Percentiles rank a stretch among this genome's conserved stretches.
Conservation (phyloP, 169 alveolate genomes). For the Neospora caninum region DNA sequence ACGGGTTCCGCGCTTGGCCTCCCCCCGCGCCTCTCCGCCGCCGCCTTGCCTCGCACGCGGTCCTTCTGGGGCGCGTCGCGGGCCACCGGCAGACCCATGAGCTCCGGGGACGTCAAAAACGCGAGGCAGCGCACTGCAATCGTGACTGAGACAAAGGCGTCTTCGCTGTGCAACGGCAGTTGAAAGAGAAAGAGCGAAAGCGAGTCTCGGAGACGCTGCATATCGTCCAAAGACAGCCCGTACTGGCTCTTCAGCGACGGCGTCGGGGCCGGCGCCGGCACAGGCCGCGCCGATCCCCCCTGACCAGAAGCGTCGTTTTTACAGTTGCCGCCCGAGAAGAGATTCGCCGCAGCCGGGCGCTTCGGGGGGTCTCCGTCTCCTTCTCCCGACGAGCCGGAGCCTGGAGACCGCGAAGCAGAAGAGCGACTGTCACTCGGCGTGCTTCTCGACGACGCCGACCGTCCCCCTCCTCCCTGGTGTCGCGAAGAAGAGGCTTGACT, state of each 20-base stretch:
- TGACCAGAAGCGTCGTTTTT: neutral
- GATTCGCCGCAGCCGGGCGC: neutral
- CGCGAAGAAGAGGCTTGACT: neutral
- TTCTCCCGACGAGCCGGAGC: neutral
- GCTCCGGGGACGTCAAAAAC: neutral
- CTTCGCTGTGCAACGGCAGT: neutral
- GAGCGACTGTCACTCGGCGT: neutral
- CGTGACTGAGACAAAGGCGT: neutral
- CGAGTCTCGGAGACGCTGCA: constrained; percentile 24
- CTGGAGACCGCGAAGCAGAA: neutral
- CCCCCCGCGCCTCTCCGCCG: neutral
- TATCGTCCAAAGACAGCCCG: neutral
- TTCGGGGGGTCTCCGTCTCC: neutral
- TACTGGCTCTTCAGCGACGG: neutral
- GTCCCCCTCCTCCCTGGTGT: neutral
- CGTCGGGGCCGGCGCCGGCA: neutral
- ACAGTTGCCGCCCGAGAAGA: neutral
- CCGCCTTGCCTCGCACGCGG: neutral
- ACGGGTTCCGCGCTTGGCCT: neutral
- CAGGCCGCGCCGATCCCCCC: neutral
- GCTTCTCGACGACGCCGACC: neutral
- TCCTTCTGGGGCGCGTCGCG: neutral
- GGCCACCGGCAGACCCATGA: neutral
- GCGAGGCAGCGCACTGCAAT: constrained; percentile 23
- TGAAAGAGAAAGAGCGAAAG: neutral